Evolutionary conservation across 805 yeast genomes (phyloP).

Genomic region (Debaryomyces tyrocola): DNA sequence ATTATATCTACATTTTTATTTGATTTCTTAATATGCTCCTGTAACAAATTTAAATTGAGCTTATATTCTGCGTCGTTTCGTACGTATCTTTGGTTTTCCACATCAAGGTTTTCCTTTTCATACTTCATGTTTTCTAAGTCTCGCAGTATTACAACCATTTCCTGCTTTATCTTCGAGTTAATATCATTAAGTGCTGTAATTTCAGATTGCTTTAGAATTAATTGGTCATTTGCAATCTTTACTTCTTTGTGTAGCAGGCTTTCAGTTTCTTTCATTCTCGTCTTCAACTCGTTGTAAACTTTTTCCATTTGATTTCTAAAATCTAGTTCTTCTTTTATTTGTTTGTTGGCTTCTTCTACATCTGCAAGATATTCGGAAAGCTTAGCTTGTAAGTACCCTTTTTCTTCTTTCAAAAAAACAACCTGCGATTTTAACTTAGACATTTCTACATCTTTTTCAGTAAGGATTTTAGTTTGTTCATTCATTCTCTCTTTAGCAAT

Average conservation of each 20-base stretch:
- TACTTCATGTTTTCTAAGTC: background rate
- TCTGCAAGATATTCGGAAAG: background rate
- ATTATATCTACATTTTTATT: slow-evolving; percentile 29
- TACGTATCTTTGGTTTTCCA: slow-evolving; percentile 2
- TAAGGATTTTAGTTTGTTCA: background rate
- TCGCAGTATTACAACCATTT: background rate
- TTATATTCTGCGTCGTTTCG: background rate
- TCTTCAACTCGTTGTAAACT: background rate
- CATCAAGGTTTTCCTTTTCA: background rate
- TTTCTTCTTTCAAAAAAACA: background rate
- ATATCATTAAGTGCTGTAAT: background rate
- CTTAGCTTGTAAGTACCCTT: background rate
- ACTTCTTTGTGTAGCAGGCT: background rate
- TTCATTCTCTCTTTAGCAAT: background rate
- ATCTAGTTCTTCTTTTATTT: background rate
- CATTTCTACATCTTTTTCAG: background rate
- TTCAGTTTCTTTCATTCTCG: background rate
- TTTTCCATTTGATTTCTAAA: background rate
- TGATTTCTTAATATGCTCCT: slow-evolving; percentile 3
- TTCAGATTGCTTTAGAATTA: background rate
- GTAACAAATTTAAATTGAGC: slow-evolving; percentile 1
- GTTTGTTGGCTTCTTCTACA: slow-evolving; percentile 1
- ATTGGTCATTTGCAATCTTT: background rate
- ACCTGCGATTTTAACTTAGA: background rate
- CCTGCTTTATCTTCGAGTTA: background rate